Percentiles rank a stretch among this genome's conserved stretches.
Conservation (phyloP, 192 early-diverging fungal genomes). For the Geranomyces variabilis region DNA sequence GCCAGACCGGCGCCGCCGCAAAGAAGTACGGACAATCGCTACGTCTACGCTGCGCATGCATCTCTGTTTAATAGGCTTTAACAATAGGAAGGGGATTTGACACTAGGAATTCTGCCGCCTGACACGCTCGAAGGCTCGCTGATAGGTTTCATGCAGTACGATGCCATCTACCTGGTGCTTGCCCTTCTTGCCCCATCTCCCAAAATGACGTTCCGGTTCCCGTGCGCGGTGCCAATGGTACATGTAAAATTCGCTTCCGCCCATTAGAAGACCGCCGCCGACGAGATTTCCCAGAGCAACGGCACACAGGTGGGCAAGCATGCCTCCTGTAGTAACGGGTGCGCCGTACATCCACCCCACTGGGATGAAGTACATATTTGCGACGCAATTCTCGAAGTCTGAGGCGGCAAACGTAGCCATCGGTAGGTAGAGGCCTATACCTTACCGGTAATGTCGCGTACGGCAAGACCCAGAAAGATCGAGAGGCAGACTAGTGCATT, state of each 20-base stretch:
- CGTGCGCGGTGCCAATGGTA: conserved; percentile 35
- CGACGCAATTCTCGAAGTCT: conserved; percentile 39
- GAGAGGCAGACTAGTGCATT: conserved; percentile 45
- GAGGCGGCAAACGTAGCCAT: conserved; percentile 40
- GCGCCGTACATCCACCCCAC: conserved; percentile 38
- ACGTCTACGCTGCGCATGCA: too few relatives aligned
- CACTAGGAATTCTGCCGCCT: too few relatives aligned
- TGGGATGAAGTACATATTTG: conserved; percentile 42
- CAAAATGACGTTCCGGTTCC: conserved; percentile 26
- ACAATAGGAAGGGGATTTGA: too few relatives aligned
- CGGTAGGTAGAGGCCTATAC: conserved; percentile 38
- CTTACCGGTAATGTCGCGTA: conserved; percentile 40
- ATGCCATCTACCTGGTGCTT: conserved; percentile 7
- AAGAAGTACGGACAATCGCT: too few relatives aligned
- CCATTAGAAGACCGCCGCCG: conserved; percentile 38
- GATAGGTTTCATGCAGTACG: background rate
- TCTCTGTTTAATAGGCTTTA: too few relatives aligned
- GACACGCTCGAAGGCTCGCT: background rate
- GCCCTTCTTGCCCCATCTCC: conserved; percentile 24
- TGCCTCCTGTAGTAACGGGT: conserved; percentile 11
- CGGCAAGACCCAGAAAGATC: conserved; percentile 38
- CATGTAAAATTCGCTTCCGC: conserved; percentile 40
- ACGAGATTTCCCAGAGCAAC: conserved; percentile 41
- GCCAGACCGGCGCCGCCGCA: too few relatives aligned
- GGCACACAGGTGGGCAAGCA: conserved; percentile 22